A percentile compares a stretch with the other conserved stretches of the same genome.
These are phyloP conservation scores for Plantago ovata DNA, from an alignment of 257 asterid species.

Conservation along the genomic window DNA sequence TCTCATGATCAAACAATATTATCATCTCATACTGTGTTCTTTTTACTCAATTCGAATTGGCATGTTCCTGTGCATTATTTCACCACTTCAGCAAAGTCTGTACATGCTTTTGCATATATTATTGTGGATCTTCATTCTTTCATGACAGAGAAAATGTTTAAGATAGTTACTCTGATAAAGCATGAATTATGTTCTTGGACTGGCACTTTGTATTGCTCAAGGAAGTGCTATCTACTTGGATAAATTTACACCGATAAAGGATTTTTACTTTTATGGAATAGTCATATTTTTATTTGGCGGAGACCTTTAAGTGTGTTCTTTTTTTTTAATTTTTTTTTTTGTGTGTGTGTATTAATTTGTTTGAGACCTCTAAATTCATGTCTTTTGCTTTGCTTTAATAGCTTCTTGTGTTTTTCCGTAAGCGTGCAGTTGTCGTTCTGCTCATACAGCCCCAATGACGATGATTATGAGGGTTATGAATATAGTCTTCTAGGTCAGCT, in stretches of 20 bases:
- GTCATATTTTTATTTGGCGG: neutral
- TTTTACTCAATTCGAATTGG: neutral
- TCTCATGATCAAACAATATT: neutral
- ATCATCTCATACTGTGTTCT: constrained; percentile 4
- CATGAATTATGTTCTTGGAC: neutral
- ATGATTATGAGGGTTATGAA: constrained; percentile 90
- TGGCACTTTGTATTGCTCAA: constrained; percentile 6
- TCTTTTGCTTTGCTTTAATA: constrained; percentile 7
- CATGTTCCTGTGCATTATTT: constrained; percentile 9
- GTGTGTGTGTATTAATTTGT: neutral
- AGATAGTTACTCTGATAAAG: constrained; percentile 7
- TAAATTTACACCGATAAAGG: no score
- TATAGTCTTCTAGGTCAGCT: constrained; percentile 90
- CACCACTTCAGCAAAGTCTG: neutral
- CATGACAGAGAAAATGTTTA: neutral
- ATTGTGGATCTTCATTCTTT: neutral
- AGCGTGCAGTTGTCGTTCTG: constrained; percentile 70
- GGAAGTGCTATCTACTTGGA: neutral
- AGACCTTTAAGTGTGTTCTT: constrained; percentile 3
- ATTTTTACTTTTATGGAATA: no score
- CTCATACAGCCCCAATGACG: constrained; percentile 81
- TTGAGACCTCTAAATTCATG: constrained; percentile 4
- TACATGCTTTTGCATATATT: constrained; percentile 8
- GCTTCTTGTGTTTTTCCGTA: constrained; percentile 12
- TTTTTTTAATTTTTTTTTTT: constrained; percentile 1